phyloP scores from a whole-genome alignment of 2,329 filamentous ascomycete species.

The Fusarium avenaceum region DNA sequence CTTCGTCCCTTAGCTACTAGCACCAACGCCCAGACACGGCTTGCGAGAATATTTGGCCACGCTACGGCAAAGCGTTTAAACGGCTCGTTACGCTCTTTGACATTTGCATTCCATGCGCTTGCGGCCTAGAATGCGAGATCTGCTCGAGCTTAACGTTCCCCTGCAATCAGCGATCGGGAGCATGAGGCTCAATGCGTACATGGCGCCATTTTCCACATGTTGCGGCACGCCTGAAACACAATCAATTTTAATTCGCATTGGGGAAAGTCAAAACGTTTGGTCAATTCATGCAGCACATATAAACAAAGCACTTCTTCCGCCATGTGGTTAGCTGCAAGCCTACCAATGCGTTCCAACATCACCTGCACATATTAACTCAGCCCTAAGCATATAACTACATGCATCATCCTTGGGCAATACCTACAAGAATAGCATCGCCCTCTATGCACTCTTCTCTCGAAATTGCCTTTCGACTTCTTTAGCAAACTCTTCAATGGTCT shows the following conservation, averaged over 20 bases:
- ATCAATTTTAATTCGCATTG: not conserved
- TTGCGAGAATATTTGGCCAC: not conserved
- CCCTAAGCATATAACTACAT: not conserved
- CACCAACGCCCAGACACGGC: not conserved
- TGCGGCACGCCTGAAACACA: slow-evolving; percentile 13
- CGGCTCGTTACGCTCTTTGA: not conserved
- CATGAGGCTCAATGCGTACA: slow-evolving; percentile 6
- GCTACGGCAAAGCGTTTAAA: not conserved
- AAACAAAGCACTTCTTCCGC: not conserved
- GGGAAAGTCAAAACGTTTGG: not conserved
- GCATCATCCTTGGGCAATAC: not conserved
- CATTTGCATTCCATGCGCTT: not conserved
- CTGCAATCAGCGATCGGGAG: not conserved
- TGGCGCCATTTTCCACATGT: slow-evolving; percentile 7
- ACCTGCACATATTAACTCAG: not conserved
- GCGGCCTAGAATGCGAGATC: not conserved
- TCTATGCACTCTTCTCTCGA: not conserved
- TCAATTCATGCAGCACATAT: not conserved
- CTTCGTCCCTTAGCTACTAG: not conserved
- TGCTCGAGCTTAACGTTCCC: no score
- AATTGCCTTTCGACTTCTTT: slow-evolving; percentile 30
- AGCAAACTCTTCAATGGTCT: slow-evolving; percentile 17
- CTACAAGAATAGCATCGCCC: not conserved
- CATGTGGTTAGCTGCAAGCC: not conserved
- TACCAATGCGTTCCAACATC: not conserved